Evolutionary conservation across 2,329 filamentous ascomycete species (phyloP).

Genomic region (Exophiala phaeomuriformis): DNA sequence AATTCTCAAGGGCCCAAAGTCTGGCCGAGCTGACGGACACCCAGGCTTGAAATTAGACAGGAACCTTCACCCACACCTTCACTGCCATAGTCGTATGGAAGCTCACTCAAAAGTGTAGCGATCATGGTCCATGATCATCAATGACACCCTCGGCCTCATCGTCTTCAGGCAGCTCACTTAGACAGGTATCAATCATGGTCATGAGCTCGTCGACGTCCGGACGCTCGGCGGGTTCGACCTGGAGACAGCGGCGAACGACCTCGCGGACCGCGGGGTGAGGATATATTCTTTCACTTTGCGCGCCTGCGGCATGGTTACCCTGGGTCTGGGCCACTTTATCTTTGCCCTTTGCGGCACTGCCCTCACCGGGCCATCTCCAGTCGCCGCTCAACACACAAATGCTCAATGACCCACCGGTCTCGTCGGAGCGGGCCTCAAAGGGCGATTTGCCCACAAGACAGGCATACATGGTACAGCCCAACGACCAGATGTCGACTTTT

Average conservation of each 20-base stretch:
- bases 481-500: constrained; percentile 95
- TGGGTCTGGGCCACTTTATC: constrained; percentile 23
- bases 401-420: constrained; percentile 87
- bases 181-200: constrained; percentile 63
- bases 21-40: no score
- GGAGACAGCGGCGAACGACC: constrained; percentile 77
- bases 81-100: no score
- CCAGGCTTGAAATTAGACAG: no score
- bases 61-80: no score
- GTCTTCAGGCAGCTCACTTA: constrained; percentile 35
- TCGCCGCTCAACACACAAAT: constrained; percentile 90
- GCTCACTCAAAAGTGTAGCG: no score
- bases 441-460: constrained; percentile 94
- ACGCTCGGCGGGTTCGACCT: constrained; percentile 77
- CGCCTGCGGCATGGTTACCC: constrained; percentile 28
- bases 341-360: constrained; percentile 54
- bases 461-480: constrained; percentile 95
- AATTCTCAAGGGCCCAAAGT: no score
- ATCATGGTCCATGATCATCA: not conserved
- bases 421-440: constrained; percentile 90
- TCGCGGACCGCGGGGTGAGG: constrained; percentile 77
- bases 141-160: constrained; percentile 12
- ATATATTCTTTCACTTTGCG: constrained; percentile 41
- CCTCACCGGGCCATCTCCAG: constrained; percentile 93
- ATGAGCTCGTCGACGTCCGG: constrained; percentile 84